Evolutionary conservation across 495 filamentous ascomycete genomes (phyloP).

Genomic region (Annulohypoxylon moriforme): DNA sequence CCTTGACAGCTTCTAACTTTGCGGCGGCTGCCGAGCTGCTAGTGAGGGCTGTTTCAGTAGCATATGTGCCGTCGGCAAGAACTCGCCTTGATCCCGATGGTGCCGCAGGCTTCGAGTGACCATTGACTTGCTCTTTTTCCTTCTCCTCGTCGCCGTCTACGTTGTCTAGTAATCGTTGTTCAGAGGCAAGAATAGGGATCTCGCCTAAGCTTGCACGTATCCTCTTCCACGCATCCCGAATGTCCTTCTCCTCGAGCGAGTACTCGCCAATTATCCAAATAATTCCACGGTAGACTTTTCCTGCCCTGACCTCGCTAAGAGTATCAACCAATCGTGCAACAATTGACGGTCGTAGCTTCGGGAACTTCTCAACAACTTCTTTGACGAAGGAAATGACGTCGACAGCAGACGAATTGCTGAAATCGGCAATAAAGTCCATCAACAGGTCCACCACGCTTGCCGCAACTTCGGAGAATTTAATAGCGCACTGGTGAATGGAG

Average conservation of each 20-base stretch:
- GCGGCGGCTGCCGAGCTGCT: conserved; percentile 90
- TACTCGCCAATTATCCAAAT: conserved; percentile 99
- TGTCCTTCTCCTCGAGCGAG: conserved; percentile 91
- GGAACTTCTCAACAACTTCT: conserved; percentile 99
- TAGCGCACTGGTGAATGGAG: conserved; percentile 96
- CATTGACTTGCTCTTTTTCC: conserved; percentile 80
- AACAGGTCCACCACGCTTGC: conserved; percentile 94
- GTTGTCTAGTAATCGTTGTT: conserved; percentile 87
- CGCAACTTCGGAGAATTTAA: conserved; percentile 98
- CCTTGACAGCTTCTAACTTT: conserved; percentile 95
- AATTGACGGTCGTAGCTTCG: conserved; percentile 85
- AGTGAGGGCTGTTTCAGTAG: conserved; percentile 95
- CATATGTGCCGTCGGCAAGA: conserved; percentile 95
- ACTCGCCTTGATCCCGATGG: conserved; percentile 90
- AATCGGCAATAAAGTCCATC: conserved; percentile 99
- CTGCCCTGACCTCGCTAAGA: conserved; percentile 91
- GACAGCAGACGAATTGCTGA: conserved; percentile 95
- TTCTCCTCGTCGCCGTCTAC: conserved; percentile 65
- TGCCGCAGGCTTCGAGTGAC: conserved; percentile 77
- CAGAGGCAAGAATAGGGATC: conserved; percentile 95
- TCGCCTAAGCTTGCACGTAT: conserved; percentile 95
- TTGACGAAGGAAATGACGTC: conserved; percentile 99
- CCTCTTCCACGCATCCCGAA: conserved; percentile 95
- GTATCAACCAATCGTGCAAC: conserved; percentile 90
- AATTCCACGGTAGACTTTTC: conserved; percentile 96